Conservation (phyloP, 768 basidiomycete species). For the Amyloporia xantha region DNA sequence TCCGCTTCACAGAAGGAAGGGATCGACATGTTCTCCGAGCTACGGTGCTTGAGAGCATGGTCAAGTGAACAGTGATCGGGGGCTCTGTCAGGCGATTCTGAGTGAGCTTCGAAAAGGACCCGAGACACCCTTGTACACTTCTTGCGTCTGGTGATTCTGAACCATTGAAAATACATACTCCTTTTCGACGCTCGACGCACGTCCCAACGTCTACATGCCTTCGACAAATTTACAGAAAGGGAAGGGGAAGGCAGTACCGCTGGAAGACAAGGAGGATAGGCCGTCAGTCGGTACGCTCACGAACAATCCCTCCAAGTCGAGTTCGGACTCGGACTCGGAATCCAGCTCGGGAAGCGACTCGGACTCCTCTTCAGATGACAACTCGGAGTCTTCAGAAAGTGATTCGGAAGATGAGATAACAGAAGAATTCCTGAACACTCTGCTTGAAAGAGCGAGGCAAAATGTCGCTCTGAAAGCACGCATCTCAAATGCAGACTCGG, state of each 20-base stretch:
- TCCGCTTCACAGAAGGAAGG: too few species aligned
- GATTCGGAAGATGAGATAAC: conserved; percentile 45
- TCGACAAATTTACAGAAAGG: conserved; percentile 36
- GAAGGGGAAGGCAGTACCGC: conserved; percentile 35
- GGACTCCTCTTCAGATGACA: conserved; percentile 32
- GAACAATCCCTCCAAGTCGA: conserved; percentile 7
- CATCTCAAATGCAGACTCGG: too few species aligned
- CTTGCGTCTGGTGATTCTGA: too few species aligned
- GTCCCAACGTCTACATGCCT: too few species aligned
- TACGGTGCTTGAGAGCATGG: conserved; percentile 1
- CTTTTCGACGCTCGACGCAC: too few species aligned
- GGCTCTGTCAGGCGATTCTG: neutral
- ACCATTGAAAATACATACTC: too few species aligned
- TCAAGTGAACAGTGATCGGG: conserved; percentile 1
- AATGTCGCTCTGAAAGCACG: conserved; percentile 33
- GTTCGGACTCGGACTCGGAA: conserved; percentile 9
- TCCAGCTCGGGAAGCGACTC: conserved; percentile 15
- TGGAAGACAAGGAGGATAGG: conserved; percentile 10
- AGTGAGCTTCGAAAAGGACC: neutral
- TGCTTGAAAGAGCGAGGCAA: conserved; percentile 55
- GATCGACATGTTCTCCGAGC: conserved; percentile 3
- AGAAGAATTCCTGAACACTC: conserved; percentile 51
- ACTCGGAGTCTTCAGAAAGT: conserved; percentile 22
- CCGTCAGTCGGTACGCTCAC: too few species aligned
- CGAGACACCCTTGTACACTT: neutral